Conservation (phyloP, 2,329 filamentous ascomycete species). For the Calonectria naviculata region DNA sequence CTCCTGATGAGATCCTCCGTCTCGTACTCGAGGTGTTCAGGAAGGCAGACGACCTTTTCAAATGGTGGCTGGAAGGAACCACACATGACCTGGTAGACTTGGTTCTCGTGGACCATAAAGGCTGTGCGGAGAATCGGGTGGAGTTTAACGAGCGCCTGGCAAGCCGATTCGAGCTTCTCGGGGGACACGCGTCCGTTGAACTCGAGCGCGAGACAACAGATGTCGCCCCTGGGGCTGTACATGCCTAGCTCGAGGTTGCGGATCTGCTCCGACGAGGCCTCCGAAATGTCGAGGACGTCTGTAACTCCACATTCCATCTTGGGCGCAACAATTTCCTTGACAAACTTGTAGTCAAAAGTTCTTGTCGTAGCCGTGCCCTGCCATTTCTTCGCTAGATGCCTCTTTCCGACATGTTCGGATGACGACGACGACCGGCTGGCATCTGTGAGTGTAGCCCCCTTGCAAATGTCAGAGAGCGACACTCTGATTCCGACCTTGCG, state of each 20-base stretch:
- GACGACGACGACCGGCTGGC: constrained; percentile 52
- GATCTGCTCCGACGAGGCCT: constrained; percentile 60
- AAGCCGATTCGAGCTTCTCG: constrained; percentile 58
- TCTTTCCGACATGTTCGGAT: constrained; percentile 24
- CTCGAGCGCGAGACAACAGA: constrained; percentile 60
- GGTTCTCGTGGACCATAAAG: constrained; percentile 59
- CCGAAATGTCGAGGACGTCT: constrained; percentile 59
- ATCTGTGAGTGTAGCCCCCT: constrained; percentile 55
- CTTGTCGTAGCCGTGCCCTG: background rate
- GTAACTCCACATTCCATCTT: constrained; percentile 54
- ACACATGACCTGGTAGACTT: constrained; percentile 61
- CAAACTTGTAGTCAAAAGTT: constrained; percentile 47
- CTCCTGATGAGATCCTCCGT: constrained; percentile 55
- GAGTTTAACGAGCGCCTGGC: constrained; percentile 53
- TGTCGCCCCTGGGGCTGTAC: constrained; percentile 54
- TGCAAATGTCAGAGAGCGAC: constrained; percentile 55
- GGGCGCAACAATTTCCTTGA: constrained; percentile 54
- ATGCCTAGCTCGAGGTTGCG: constrained; percentile 60
- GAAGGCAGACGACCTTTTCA: constrained; percentile 52
- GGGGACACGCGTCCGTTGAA: constrained; percentile 56
- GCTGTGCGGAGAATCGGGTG: constrained; percentile 66
- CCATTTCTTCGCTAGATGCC: background rate
- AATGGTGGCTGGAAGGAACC: constrained; percentile 57
- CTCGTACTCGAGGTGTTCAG: constrained; percentile 51
- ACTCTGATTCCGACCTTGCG: constrained; percentile 55